These are phyloP conservation scores for Podospora pseudocomata DNA, from an alignment of 495 filamentous ascomycete species.

Conservation along the genomic window DNA sequence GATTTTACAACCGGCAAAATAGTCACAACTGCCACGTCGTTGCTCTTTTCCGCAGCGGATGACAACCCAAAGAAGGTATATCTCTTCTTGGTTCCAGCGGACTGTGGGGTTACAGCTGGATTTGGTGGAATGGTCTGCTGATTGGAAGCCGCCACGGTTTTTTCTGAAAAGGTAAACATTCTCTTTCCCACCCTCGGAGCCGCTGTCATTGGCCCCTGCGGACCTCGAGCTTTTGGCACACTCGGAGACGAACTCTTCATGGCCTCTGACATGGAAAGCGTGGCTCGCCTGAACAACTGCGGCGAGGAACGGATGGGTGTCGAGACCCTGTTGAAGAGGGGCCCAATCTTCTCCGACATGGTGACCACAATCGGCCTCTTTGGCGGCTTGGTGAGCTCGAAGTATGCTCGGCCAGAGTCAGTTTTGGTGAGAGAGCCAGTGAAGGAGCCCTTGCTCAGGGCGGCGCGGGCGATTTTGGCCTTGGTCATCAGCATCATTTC, in stretches of 20 bases:
- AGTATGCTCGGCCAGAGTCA: conserved; percentile 3
- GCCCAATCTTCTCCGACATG: not conserved
- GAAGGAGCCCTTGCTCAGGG: conserved; percentile 10
- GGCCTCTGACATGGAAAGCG: conserved; percentile 1
- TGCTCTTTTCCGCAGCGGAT: not conserved
- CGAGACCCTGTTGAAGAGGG: not conserved
- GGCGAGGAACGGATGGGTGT: not conserved
- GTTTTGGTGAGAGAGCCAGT: conserved; percentile 7
- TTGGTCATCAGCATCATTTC: conserved; percentile 19
- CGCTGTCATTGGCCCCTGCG: not conserved
- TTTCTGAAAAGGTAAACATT: conserved; percentile 6
- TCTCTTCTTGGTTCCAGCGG: not conserved
- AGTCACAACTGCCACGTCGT: not conserved
- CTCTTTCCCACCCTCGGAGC: not conserved
- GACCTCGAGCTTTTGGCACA: not conserved
- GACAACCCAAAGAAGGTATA: not conserved
- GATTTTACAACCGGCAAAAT: not conserved
- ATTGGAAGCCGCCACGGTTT: not conserved
- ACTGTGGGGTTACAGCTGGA: not conserved
- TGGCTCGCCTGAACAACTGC: conserved; percentile 1
- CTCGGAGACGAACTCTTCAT: not conserved
- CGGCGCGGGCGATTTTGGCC: conserved; percentile 19
- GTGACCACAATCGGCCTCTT: not conserved
- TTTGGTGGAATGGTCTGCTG: not conserved
- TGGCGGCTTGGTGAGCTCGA: conserved; percentile 8